A percentile compares a stretch with the other conserved stretches of the same genome.
These are phyloP conservation scores for Vicia faba DNA, from an alignment of 306 rosid species.

Conservation along the genomic window DNA sequence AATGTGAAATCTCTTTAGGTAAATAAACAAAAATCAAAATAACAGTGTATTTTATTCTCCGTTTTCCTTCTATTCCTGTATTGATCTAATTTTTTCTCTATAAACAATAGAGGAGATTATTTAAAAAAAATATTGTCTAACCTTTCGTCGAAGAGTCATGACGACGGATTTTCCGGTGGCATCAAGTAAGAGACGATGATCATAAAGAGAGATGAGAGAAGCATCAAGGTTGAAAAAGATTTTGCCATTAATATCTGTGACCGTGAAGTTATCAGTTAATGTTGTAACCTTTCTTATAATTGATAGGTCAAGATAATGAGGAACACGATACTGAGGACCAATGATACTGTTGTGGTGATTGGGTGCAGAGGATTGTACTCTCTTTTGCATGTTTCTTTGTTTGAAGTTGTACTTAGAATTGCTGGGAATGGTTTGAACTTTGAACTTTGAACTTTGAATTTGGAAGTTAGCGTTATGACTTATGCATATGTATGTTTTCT, in stretches of 20 bases:
- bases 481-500: not conserved
- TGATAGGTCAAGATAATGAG: constrained; percentile 46
- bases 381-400: constrained; percentile 18
- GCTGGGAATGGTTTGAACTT: not conserved
- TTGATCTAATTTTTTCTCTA: too few species aligned
- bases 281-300: constrained; percentile 47
- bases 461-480: not conserved
- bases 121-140: not conserved
- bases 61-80: too few species aligned
- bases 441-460: not conserved
- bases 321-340: constrained; percentile 50
- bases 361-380: not conserved
- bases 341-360: constrained; percentile 32
- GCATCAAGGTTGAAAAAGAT: constrained; percentile 54
- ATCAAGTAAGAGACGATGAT: constrained; percentile 53
- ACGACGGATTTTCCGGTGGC: constrained; percentile 46
- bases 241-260: constrained; percentile 52
- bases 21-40: not conserved
- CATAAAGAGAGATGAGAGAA: constrained; percentile 39
- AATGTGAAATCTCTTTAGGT: too few species aligned
- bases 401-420: not conserved
- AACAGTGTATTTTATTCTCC: too few species aligned
- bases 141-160: constrained; percentile 52
- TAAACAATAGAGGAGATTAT: not conserved
- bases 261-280: constrained; percentile 42